Conservation (phyloP, 257 asterid genomes). For the Ocimum tenuiflorum region DNA sequence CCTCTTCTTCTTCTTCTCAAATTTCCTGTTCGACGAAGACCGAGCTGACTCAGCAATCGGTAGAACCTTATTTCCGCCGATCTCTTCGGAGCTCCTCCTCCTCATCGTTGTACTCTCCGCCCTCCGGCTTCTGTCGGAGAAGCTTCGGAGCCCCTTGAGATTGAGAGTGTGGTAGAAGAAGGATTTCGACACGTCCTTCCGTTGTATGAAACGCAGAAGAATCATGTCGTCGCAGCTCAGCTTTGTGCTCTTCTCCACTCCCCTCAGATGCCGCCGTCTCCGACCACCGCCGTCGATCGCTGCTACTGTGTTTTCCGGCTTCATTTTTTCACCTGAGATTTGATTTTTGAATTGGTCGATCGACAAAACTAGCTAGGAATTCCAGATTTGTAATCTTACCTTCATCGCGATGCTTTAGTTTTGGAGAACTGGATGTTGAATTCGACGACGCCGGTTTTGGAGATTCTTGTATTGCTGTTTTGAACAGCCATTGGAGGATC, state of each 20-base stretch:
- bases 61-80: conserved; percentile 43
- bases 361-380: no score
- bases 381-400: conserved; percentile 18
- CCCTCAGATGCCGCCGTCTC: conserved; percentile 8
- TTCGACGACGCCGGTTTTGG: conserved; percentile 20
- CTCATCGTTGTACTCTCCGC: conserved; percentile 39
- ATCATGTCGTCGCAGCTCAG: conserved; percentile 29
- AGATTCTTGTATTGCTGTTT: conserved; percentile 28
- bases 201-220: conserved; percentile 16
- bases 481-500: conserved; percentile 51
- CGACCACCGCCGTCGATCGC: not conserved
- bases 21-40: no score
- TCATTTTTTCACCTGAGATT: conserved; percentile 17
- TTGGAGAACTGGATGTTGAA: not conserved
- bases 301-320: conserved; percentile 3
- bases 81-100: conserved; percentile 31
- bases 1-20: no score
- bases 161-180: conserved; percentile 40
- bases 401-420: conserved; percentile 8
- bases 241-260: conserved; percentile 19
- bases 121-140: conserved; percentile 15
- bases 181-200: conserved; percentile 38
- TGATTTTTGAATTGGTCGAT: no score
- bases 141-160: conserved; percentile 28
- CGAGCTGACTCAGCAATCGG: conserved; percentile 35